These are phyloP conservation scores for Stagonosporopsis chrysanthemi DNA, from an alignment of 2,329 filamentous ascomycete species.

Conservation along the genomic window DNA sequence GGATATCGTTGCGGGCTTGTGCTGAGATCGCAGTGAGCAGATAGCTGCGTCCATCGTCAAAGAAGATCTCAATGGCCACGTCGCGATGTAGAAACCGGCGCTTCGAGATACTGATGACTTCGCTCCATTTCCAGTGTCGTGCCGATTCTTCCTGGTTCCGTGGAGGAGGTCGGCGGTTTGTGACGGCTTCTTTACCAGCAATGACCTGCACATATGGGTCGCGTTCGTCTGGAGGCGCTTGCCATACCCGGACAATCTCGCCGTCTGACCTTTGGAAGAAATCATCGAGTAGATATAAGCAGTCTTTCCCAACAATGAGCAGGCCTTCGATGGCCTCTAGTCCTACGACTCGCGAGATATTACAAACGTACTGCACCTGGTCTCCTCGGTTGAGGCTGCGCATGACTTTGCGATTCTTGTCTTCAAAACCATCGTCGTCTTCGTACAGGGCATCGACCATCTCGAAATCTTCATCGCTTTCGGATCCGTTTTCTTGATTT, in stretches of 20 bases:
- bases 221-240: constrained; percentile 88
- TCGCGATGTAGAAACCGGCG: constrained; percentile 93
- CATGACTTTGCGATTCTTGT: constrained; percentile 98
- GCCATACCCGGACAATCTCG: constrained; percentile 96
- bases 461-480: constrained; percentile 89
- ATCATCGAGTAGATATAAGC: constrained; percentile 92
- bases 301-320: constrained; percentile 89
- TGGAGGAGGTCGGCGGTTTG: constrained; percentile 49
- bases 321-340: constrained; percentile 94
- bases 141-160: constrained; percentile 70
- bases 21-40: constrained; percentile 84
- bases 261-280: constrained; percentile 95
- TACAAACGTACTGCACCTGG: constrained; percentile 91
- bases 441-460: constrained; percentile 93
- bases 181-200: constrained; percentile 73
- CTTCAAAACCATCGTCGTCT: constrained; percentile 85
- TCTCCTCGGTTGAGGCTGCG: constrained; percentile 89
- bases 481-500: constrained; percentile 48
- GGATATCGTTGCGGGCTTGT: constrained; percentile 78
- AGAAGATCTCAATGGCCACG: constrained; percentile 96
- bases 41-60: constrained; percentile 95
- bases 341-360: constrained; percentile 92
- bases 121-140: constrained; percentile 90
- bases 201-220: constrained; percentile 97
- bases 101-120: constrained; percentile 95